Evolutionary conservation across 768 basidiomycete genomes (phyloP).

Genomic region (Cytidiella melzeri): DNA sequence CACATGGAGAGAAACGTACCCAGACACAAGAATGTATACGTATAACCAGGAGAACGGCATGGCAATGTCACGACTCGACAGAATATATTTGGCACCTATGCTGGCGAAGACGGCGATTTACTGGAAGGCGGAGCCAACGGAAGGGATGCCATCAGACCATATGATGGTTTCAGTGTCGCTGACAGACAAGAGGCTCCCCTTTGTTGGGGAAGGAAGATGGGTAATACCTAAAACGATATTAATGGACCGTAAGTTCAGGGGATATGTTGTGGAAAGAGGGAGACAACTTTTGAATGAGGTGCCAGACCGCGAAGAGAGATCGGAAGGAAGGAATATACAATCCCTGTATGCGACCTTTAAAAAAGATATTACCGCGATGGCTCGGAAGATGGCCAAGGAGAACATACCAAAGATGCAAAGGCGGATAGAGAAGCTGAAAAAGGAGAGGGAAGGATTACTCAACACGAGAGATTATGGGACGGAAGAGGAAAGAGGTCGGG

Average conservation of each 20-base stretch:
- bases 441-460: neutral
- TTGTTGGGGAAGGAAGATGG: neutral
- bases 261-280: neutral
- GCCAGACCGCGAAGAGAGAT: neutral
- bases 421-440: neutral
- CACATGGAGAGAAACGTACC: constrained; percentile 10
- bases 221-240: neutral
- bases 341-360: neutral
- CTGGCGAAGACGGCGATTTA: neutral
- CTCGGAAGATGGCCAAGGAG: neutral
- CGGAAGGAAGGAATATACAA: neutral
- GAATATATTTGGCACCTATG: neutral
- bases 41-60: neutral
- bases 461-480: neutral
- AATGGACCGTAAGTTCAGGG: neutral
- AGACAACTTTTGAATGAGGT: neutral
- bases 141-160: neutral
- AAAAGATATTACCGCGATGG: neutral
- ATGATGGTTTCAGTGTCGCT: neutral
- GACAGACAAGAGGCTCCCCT: neutral
- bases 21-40: constrained; percentile 1
- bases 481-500: neutral
- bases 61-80: neutral
- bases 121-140: neutral
- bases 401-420: neutral